These are phyloP conservation scores for Plantago rigida DNA, from an alignment of 305 asterid species.

Conservation along the genomic window DNA sequence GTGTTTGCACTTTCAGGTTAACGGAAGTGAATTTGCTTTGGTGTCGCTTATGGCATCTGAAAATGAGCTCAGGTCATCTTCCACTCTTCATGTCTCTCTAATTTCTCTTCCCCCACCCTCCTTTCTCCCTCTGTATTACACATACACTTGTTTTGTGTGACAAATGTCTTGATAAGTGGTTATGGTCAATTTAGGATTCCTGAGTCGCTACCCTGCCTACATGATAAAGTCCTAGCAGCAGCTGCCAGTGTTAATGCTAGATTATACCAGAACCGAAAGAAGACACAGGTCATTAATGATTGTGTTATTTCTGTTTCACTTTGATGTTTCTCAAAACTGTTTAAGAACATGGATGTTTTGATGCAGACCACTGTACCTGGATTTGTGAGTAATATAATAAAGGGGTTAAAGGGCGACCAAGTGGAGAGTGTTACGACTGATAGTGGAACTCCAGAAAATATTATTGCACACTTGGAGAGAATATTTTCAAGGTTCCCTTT, in stretches of 20 bases:
- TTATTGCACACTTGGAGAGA: slow-evolving; percentile 55
- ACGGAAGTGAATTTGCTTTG: slow-evolving; percentile 69
- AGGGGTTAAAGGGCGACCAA: slow-evolving; percentile 69
- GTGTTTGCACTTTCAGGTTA: slow-evolving; percentile 44
- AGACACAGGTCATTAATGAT: slow-evolving; percentile 39
- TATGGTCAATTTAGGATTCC: slow-evolving; percentile 40
- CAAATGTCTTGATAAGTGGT: slow-evolving; percentile 22
- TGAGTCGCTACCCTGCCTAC: slow-evolving; percentile 59
- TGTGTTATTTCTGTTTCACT: slow-evolving; percentile 5
- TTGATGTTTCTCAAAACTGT: slow-evolving; percentile 15
- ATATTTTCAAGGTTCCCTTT: slow-evolving; percentile 83
- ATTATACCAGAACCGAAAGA: slow-evolving; percentile 44
- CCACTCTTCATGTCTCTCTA: slow-evolving; percentile 15
- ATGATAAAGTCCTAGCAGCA: slow-evolving; percentile 60
- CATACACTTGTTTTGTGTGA: not conserved
- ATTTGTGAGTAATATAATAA: slow-evolving; percentile 60
- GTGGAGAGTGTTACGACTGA: slow-evolving; percentile 35
- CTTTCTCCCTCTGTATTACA: not conserved
- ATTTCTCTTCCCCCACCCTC: not conserved
- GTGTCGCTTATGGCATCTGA: slow-evolving; percentile 64
- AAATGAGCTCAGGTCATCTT: slow-evolving; percentile 64
- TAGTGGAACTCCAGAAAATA: slow-evolving; percentile 45
- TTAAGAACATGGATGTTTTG: slow-evolving; percentile 23
- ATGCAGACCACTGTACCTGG: slow-evolving; percentile 51
- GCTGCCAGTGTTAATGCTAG: slow-evolving; percentile 49